Conservation (phyloP, 2,329 filamentous ascomycete genomes). For the Coleophoma eucalyptorum region DNA sequence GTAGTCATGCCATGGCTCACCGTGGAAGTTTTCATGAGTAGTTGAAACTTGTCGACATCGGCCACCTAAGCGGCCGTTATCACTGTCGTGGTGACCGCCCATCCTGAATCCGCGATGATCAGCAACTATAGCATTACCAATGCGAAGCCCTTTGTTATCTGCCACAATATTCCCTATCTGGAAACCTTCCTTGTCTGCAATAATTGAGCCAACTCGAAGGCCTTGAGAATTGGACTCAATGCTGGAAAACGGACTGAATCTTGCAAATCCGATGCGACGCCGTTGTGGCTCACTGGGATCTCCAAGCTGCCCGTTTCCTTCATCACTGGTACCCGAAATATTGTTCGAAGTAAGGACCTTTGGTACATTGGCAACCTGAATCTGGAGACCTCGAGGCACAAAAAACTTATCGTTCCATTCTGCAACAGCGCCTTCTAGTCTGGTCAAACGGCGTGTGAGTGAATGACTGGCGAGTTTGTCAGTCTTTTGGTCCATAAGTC, state of each 20-base stretch:
- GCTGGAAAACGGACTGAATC: constrained; percentile 7
- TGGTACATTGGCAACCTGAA: constrained; percentile 18
- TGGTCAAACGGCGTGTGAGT: constrained; percentile 10
- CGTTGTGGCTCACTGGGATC: background rate
- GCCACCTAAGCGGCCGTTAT: background rate
- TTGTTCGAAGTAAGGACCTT: background rate
- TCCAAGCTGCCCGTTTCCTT: constrained; percentile 7
- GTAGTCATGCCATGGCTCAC: background rate
- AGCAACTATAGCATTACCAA: too few species aligned
- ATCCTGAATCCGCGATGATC: too few species aligned
- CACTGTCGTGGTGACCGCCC: too few species aligned
- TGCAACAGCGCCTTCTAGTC: constrained; percentile 36
- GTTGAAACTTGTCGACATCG: constrained; percentile 15
- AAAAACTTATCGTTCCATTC: constrained; percentile 60
- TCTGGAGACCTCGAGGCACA: constrained; percentile 40
- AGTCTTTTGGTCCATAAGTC: constrained; percentile 25
- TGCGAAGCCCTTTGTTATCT: too few species aligned
- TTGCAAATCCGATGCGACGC: constrained; percentile 3
- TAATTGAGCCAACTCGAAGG: constrained; percentile 16
- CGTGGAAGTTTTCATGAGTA: constrained; percentile 4
- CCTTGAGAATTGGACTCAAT: constrained; percentile 3
- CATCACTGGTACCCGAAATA: background rate
- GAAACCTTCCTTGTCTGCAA: constrained; percentile 38
- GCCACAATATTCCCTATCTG: constrained; percentile 16
- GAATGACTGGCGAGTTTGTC: constrained; percentile 28